Percentiles rank a stretch among this genome's conserved stretches.
Conservation (phyloP, 352 stramenopile genomes). For the Globisporangium echinulatum region DNA sequence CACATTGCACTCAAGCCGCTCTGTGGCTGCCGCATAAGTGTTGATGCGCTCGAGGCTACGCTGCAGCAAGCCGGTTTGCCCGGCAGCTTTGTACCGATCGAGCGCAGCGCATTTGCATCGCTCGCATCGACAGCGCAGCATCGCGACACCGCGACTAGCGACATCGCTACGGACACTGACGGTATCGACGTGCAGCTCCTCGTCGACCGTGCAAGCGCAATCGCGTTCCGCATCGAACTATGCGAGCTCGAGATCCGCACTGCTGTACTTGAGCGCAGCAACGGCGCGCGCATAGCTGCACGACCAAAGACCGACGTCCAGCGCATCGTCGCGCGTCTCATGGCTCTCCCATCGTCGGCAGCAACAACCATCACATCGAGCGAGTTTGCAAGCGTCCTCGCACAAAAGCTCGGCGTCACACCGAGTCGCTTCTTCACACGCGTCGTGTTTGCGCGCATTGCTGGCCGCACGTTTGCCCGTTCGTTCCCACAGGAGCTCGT, state of each 20-base stretch:
- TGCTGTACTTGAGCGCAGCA: constrained; percentile 13
- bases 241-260: constrained; percentile 42
- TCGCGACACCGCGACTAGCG: background rate
- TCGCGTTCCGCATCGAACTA: constrained; percentile 37
- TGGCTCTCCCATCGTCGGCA: constrained; percentile 15
- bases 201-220: constrained; percentile 16
- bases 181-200: constrained; percentile 8
- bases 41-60: constrained; percentile 4
- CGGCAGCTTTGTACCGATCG: constrained; percentile 7
- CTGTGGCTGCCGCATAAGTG: background rate
- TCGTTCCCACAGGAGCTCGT: constrained; percentile 10
- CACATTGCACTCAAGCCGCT: constrained; percentile 11
- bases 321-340: constrained; percentile 16
- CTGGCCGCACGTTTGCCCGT: constrained; percentile 12
- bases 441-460: constrained; percentile 29
- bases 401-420: constrained; percentile 30
- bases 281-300: constrained; percentile 9
- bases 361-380: constrained; percentile 12
- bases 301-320: constrained; percentile 26
- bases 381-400: constrained; percentile 20
- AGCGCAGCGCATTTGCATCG: constrained; percentile 8
- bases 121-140: constrained; percentile 1
- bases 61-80: constrained; percentile 7
- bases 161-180: too few relatives aligned
- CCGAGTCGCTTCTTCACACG: constrained; percentile 16